Evolutionary conservation across 129 eudicot species (phyloP), one percentile per base, ranked within the genome.

Genomic region (Pittosporum tobira): DNA sequence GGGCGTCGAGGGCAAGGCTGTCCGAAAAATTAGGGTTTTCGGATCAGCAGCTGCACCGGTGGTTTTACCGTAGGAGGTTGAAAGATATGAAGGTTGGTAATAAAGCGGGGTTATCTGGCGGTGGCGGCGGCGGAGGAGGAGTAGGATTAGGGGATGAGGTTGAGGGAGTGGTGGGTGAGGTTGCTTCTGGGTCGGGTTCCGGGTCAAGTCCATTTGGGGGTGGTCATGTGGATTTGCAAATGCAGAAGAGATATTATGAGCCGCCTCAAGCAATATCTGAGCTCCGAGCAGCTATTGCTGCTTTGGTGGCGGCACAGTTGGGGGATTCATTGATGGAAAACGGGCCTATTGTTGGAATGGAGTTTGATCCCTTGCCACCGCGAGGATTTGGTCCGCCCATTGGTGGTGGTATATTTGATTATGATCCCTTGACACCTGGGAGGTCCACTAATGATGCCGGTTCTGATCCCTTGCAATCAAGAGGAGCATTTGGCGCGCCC

Each of bases 361-460:
- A 85, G 94, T 90, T 90, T 76, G 97, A 90, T 77, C 95, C 95
- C 13, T 70, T 90, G 84, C 97, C 97, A 3, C 97, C 97, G 29
- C 95, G 97, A 55, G 97, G 95, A 70, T 85, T 90, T 80, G 95
- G 95, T 45, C 80, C 95, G 25, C 95, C 97, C 7, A 85, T 90
- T n/a, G n/a, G n/a, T n/a, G n/a, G n/a, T 48, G 83, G 95, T 90
- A 76, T 55, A 25, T 46, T 52, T 19, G 2, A 47, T 73, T 27
- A 20, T 54, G 18, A 4, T 24, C 11, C 54, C 38, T 3, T 56
- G n/a, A n/a, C n/a, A n/a, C n/a, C n/a, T n/a, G n/a, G n/a, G n/a
- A n/a, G n/a, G n/a, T n/a, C n/a, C n/a, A n/a, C n/a, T n/a, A n/a
- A n/a, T n/a, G n/a, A n/a, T 29, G 7, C 30, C 38, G 8, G 14